A percentile compares a stretch with the other conserved stretches of the same genome.
phyloP scores from a whole-genome alignment of 768 basidiomycete genomes.

The Termitomyces sp. region DNA sequence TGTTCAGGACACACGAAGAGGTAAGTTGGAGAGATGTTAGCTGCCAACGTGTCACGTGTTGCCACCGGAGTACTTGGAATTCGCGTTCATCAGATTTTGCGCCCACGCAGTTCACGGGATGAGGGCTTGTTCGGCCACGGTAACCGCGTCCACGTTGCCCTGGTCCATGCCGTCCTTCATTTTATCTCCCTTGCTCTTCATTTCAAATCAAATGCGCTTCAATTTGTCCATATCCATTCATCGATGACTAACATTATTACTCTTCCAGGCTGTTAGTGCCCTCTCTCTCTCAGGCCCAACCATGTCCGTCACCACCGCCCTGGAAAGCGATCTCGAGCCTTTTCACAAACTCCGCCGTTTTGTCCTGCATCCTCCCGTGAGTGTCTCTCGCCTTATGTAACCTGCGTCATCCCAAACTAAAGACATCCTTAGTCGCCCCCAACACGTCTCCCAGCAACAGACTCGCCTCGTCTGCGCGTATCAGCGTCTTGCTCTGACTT shows the following conservation, averaged over 20 bases:
- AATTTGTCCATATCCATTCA: not conserved
- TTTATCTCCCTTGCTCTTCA: constrained; percentile 9
- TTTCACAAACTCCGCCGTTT: constrained; percentile 52
- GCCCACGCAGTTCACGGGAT: constrained; percentile 16
- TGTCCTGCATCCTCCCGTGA: constrained; percentile 17
- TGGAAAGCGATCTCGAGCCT: constrained; percentile 62
- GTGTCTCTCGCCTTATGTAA: constrained; percentile 10
- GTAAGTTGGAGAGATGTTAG: constrained; percentile 31
- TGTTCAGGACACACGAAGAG: constrained; percentile 60
- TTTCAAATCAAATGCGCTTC: not conserved
- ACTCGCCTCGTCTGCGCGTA: not conserved
- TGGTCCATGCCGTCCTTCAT: constrained; percentile 13
- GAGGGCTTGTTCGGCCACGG: constrained; percentile 12
- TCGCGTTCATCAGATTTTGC: constrained; percentile 18
- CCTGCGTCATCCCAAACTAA: constrained; percentile 13
- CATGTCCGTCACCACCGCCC: constrained; percentile 50
- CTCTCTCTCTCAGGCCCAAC: constrained; percentile 47
- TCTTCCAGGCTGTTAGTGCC: constrained; percentile 47
- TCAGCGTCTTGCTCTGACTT: constrained; percentile 18
- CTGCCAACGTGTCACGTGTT: constrained; percentile 21
- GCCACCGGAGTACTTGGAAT: constrained; percentile 10
- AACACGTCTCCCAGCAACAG: constrained; percentile 15
- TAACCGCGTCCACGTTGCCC: constrained; percentile 17
- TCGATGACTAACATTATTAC: constrained; percentile 15
- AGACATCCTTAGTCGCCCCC: constrained; percentile 15